phyloP scores from a whole-genome alignment of 2,329 filamentous ascomycete species.

The Penicillium sp. region DNA sequence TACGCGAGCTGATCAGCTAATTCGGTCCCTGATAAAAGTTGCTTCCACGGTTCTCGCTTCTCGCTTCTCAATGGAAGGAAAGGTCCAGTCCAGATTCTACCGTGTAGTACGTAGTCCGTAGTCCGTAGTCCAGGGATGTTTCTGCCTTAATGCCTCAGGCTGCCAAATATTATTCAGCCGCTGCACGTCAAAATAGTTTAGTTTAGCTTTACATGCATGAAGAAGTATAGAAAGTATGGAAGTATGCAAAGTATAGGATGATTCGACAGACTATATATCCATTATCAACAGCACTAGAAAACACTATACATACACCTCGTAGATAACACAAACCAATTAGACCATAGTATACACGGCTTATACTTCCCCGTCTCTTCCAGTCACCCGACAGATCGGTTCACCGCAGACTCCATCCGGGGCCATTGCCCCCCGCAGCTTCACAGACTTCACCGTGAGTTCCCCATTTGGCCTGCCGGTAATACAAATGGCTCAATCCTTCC shows the following conservation, averaged over 20 bases:
- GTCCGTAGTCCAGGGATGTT: too few relatives aligned
- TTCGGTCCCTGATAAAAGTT: constrained; percentile 6
- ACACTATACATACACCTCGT: not conserved
- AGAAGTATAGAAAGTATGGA: not conserved
- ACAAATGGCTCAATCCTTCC: constrained; percentile 21
- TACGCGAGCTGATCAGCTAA: constrained; percentile 21
- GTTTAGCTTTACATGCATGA: not conserved
- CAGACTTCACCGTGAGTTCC: constrained; percentile 29
- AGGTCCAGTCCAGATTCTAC: constrained; percentile 1
- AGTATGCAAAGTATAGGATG: not conserved
- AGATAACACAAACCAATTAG: not conserved
- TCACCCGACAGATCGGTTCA: constrained; percentile 23
- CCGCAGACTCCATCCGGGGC: constrained; percentile 33
- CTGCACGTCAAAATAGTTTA: too few relatives aligned
- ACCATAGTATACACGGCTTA: not conserved
- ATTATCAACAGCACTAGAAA: not conserved
- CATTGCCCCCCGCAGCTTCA: constrained; percentile 23
- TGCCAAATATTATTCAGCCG: not conserved
- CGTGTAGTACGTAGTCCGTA: not conserved
- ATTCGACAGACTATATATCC: not conserved
- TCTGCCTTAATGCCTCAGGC: not conserved
- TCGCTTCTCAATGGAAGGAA: not conserved
- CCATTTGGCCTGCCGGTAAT: constrained; percentile 18
- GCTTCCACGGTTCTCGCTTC: not conserved
- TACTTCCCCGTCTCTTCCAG: not conserved